Percentiles rank a stretch among this genome's conserved stretches.
Evolutionary conservation across 2,329 filamentous ascomycete genomes (phyloP).

Genomic region (Ophiostoma ulmi): DNA sequence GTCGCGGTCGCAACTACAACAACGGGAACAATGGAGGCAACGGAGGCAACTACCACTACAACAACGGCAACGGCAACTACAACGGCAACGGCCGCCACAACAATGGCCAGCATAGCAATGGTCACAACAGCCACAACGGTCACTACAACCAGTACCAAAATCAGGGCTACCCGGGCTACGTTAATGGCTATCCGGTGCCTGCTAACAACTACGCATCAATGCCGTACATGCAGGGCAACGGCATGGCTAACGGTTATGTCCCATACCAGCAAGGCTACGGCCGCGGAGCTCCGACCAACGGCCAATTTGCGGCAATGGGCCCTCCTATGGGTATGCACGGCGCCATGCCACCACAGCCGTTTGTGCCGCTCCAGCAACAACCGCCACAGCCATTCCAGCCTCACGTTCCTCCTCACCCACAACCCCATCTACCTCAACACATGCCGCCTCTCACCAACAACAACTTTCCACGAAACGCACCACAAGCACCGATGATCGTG

Average conservation of each 20-base stretch:
- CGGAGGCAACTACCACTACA: constrained; percentile 28
- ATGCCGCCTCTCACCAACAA: constrained; percentile 15
- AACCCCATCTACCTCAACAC: constrained; percentile 46
- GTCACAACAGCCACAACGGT: constrained; percentile 33
- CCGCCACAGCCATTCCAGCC: constrained; percentile 33
- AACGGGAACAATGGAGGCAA: not conserved
- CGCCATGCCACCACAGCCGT: not conserved
- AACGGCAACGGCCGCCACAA: constrained; percentile 32
- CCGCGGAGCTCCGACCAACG: constrained; percentile 41
- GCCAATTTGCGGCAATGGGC: constrained; percentile 21
- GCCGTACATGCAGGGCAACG: constrained; percentile 32
- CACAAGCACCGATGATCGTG: constrained; percentile 37
- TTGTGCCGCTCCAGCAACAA: constrained; percentile 25
- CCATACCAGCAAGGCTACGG: constrained; percentile 47
- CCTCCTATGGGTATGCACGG: constrained; percentile 15
- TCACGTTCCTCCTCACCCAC: constrained; percentile 25
- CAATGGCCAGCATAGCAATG: constrained; percentile 24
- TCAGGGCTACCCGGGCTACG: constrained; percentile 49
- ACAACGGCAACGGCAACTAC: constrained; percentile 20
- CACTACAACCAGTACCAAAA: constrained; percentile 36
- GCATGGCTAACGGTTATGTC: constrained; percentile 38
- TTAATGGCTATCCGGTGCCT: constrained; percentile 43
- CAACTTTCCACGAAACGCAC: constrained; percentile 12
- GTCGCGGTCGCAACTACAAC: constrained; percentile 32
- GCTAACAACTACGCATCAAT: constrained; percentile 47